Base-by-base conservation (phyloP, 805 yeast species). In the Candida palmyrensis region DNA sequence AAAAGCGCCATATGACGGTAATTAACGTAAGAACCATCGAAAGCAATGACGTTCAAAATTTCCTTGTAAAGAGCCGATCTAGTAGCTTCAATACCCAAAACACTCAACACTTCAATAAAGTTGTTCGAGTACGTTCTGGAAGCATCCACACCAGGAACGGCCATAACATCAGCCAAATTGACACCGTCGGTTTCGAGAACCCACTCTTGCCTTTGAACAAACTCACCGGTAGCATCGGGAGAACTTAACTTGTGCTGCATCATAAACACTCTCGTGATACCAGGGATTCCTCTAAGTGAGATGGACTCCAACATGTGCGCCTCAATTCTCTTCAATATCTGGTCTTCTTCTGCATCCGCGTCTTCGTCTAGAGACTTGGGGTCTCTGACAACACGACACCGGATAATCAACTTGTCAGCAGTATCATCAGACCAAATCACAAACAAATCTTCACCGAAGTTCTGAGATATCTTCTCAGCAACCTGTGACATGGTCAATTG, bases 391-490 rank as follows among this genome's bases (percentile, higher is more conserved):
- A 94, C 95, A 71, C 99, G 85, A 73, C 97, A 90, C 73, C 99
- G 95, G 47, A 92, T 84, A 42, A 92, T 82, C 62, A 92, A 80
- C 62, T 88, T 89, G 46, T 90, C 97, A 28, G 97, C 96, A 52
- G 92, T 90, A 69, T 92, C 99, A 71, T 94, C 98, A 30, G 97
- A 87, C 97, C 98, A 92, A 53, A 92, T 92, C 25, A 92, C 96
- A 52, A 90, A 92, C 64, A 92, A 66, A 62, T 92, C 98, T 48
- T 88, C 95, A 35, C 89, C 94, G 59, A 92, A 92, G 42, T 85
- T 82, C 53, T 85, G 89, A 43, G 88, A 82, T 40, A 92, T 92
- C 69, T 82, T 88, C 48, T 88, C 94, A 18, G 98, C 97, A 36
- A 92, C 97, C 67, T 92, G 96, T 44, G 94, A 85, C 97, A 94